Evolutionary conservation across 1,139 yeast genomes (phyloP).

Genomic region (Taiozyma sp.): DNA sequence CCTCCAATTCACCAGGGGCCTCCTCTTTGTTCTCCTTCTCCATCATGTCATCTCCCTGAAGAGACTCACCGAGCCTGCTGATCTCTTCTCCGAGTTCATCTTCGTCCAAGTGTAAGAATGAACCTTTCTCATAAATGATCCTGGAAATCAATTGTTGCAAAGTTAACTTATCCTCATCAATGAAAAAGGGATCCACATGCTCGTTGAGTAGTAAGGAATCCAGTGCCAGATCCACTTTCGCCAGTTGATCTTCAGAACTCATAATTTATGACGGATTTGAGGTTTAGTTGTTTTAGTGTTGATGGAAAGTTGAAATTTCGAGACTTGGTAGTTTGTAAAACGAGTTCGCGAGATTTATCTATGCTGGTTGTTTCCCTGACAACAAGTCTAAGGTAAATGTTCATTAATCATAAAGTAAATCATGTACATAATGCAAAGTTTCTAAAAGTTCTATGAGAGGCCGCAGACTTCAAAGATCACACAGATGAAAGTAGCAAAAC

Average conservation of each 20-base stretch:
- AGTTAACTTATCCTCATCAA: slow-evolving; percentile 25
- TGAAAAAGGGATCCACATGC: slow-evolving; percentile 19
- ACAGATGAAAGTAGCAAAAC: slow-evolving; percentile 41
- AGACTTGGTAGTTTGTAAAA: neutral
- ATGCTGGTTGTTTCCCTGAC: neutral
- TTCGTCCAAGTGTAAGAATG: slow-evolving; percentile 47
- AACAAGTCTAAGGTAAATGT: neutral
- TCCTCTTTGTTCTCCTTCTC: slow-evolving; percentile 16
- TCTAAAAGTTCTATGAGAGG: neutral
- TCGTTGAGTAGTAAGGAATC: slow-evolving; percentile 22
- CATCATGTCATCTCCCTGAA: neutral
- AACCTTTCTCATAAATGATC: slow-evolving; percentile 42
- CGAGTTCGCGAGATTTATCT: neutral
- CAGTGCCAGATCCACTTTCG: slow-evolving; percentile 14
- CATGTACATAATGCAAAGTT: neutral
- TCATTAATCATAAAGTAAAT: neutral
- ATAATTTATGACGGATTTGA: neutral
- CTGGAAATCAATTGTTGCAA: slow-evolving; percentile 38
- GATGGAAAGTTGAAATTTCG: neutral
- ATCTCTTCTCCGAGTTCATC: slow-evolving; percentile 46
- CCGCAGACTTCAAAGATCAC: slow-evolving; percentile 18
- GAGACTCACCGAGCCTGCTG: slow-evolving; percentile 11
- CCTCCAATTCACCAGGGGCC: slow-evolving; percentile 8
- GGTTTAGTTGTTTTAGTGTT: neutral
- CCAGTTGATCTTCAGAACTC: slow-evolving; percentile 5